These are phyloP conservation scores for Sphaerostilbella broomeana DNA, from an alignment of 2,329 filamentous ascomycete genomes.

Conservation along the genomic window DNA sequence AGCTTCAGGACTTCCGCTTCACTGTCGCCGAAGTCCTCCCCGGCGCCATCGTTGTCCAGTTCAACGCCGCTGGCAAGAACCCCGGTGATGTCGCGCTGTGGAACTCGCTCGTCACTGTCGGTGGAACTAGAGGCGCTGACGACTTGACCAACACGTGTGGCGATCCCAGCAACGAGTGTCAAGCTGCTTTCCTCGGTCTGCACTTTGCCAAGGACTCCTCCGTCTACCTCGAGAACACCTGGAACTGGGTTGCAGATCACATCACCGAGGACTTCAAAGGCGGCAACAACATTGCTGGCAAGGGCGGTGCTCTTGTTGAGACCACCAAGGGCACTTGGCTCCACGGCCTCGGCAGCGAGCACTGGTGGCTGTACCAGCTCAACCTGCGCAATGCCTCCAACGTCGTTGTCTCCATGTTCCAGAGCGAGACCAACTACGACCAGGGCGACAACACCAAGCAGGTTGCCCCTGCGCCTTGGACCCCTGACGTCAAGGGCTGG, in stretches of 20 bases:
- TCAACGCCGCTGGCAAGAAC: constrained; percentile 40
- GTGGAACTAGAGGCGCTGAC: constrained; percentile 34
- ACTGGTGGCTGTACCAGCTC: constrained; percentile 53
- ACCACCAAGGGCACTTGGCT: constrained; percentile 47
- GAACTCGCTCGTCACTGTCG: constrained; percentile 40
- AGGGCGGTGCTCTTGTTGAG: constrained; percentile 42
- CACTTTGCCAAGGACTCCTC: constrained; percentile 36
- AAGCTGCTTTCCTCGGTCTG: constrained; percentile 41
- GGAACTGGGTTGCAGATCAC: constrained; percentile 45
- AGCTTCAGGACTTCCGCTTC: constrained; percentile 48
- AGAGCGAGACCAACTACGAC: constrained; percentile 47
- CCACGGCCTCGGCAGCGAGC: constrained; percentile 41
- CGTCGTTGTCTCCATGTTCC: constrained; percentile 44
- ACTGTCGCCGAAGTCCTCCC: constrained; percentile 40
- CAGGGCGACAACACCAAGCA: constrained; percentile 29
- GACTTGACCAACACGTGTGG: constrained; percentile 33
- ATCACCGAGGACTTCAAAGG: constrained; percentile 40
- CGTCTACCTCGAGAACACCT: constrained; percentile 20
- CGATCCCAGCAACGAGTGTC: constrained; percentile 30
- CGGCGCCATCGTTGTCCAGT: constrained; percentile 36
- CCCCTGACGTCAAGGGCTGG: constrained; percentile 28
- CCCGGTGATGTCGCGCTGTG: constrained; percentile 46
- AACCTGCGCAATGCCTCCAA: constrained; percentile 44
- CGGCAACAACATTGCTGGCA: constrained; percentile 39
- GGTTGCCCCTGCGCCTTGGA: constrained; percentile 33